Base-by-base conservation (phyloP, 805 yeast species). In the Sugiyamaella marilandica region DNA sequence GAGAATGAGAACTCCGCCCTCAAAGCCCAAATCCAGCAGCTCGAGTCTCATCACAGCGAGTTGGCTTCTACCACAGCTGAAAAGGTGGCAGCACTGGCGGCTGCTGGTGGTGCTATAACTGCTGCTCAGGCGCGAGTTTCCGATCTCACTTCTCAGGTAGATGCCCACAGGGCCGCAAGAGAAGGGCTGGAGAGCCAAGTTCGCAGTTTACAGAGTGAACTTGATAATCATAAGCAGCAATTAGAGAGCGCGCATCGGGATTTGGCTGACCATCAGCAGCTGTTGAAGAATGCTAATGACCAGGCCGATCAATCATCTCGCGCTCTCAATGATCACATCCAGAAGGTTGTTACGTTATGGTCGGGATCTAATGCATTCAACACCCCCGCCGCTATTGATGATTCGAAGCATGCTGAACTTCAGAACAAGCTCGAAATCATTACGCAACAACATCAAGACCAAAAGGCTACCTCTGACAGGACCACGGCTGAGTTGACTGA, bases 391-490 rank as follows among this genome's bases (percentile, higher is more conserved):
- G 29, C 47, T 11, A 29, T 16, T 14, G 54, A 14, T 2, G 53
- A 33, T 19, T 55, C 35, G 5, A 32, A 34, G 14, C 24, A 35
- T 47, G 43, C 49, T 1, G 55, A 44, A 2, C 49, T 53, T 26
- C 53, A 45, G 26, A 21, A 36, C 2, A 46, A 24, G 19, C 46
- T 49, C 41, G 59, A 41, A 4, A 50, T 45, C 1, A 46, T 48
- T 13, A 51, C 19, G 14, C 50, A 53, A 46, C 59, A 37, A 37
- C 59, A 51, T 45, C 65, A 62, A 52, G 39, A 58, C 29, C 69
- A 67, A 49, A 55, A 55, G 57, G 51, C 50, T 8, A 70, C 70
- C 2, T 62, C 64, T 11, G 67, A 60, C 16, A 55, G 55, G 39
- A 65, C 68, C 7, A 61, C 65, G 1, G 49, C 41, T 16, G 61